phyloP scores from a whole-genome alignment of 169 alveolate genomes.

The Plasmodium coatneyi region DNA sequence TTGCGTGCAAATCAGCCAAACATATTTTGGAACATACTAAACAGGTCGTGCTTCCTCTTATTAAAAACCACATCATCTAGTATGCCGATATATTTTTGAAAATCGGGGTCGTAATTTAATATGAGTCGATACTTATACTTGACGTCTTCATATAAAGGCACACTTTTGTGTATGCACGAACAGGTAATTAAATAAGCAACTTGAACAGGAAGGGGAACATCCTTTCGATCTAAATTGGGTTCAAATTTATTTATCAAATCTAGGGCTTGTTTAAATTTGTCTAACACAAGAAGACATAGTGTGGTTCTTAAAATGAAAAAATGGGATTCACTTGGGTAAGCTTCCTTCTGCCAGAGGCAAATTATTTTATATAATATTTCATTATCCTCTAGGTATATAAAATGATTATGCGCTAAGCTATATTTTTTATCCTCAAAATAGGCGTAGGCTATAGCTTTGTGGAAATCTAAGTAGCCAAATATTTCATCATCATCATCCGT shows the following conservation, averaged over 20 bases:
- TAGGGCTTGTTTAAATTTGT: conserved; percentile 36
- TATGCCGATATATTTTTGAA: conserved; percentile 33
- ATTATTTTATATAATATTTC: conserved; percentile 29
- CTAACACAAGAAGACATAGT: conserved; percentile 50
- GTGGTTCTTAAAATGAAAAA: conserved; percentile 62
- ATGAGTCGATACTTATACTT: conserved; percentile 72
- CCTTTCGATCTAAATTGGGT: conserved; percentile 41
- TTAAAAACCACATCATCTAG: conserved; percentile 47
- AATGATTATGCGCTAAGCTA: conserved; percentile 72
- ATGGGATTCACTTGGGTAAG: conserved; percentile 66
- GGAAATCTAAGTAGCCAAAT: conserved; percentile 66
- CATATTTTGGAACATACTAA: conserved; percentile 61
- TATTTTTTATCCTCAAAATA: conserved; percentile 62
- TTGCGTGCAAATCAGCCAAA: not conserved
- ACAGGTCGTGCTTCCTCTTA: conserved; percentile 1
- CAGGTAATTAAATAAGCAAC: conserved; percentile 52
- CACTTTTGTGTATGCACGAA: conserved; percentile 37
- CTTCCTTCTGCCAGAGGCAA: conserved; percentile 52
- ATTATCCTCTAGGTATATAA: conserved; percentile 56
- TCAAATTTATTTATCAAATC: conserved; percentile 49
- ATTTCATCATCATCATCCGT: conserved; percentile 27
- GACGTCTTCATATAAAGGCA: conserved; percentile 59
- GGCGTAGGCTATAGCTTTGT: conserved; percentile 49
- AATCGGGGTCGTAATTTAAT: conserved; percentile 70
- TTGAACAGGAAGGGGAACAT: conserved; percentile 63